Evolutionary conservation across 441 rosid species (phyloP), one percentile per base, ranked within the genome.

Genomic region (Eugenia klotzschiana): DNA sequence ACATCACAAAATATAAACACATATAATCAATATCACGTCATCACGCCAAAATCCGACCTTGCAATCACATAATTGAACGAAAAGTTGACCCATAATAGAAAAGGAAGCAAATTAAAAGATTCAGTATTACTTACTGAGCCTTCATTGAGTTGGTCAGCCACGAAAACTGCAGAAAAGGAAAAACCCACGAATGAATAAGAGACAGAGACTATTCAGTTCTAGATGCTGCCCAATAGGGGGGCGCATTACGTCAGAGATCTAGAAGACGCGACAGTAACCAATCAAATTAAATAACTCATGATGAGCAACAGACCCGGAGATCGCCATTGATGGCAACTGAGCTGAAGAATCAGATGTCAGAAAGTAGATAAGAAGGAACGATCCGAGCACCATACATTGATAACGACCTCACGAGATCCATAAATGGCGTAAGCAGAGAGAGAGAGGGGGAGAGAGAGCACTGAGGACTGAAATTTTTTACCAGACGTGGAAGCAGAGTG

Each of bases 401-500:
- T 6, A 20, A 37, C 25, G 77, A 37, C 77, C n/a, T 6, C 25
- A 12, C 18, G 77, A 57, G 80, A 82, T 57, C 33, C 58, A 54
- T n/a, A 69, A 82, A 51, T 7, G 52, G 50, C 80, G 77, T 51
- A 81, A 74, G 79, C 2, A 57, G 22, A 40, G 43, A 40, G 40
- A 58, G 5, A 73, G 51, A 55, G 51, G 51, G 15, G 4, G 51
- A 51, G 60, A 64, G 25, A 81, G 23, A 33, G n/a, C n/a, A n/a
- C 41, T 37, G 25, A 46, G 33, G 27, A 23, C 57, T 23, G 40
- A 26, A 51, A 18, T 0, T 22, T 40, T 22, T 51, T 80, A 80
- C 82, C 58, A 8, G 82, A 29, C 27, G 58, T 29, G 89, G 92
- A 92, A 79, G 91, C 80, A 80, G 98, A 89, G 90, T 94, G 95